Percentiles rank a stretch among this genome's conserved stretches.
phyloP scores from a whole-genome alignment of 1,139 yeast genomes.

The Suhomyces kunorum region DNA sequence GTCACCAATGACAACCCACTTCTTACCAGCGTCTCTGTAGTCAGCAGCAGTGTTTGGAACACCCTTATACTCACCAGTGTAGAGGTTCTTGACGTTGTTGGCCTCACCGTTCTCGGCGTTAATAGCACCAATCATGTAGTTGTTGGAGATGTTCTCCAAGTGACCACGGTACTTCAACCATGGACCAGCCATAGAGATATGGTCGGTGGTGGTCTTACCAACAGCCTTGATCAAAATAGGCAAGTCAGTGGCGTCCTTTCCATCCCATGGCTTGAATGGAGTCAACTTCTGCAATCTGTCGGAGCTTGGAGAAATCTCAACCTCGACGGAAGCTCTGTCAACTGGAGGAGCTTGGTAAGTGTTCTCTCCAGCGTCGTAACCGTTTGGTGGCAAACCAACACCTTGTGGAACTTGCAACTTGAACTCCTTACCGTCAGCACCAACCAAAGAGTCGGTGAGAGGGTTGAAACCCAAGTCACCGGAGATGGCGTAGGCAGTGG shows the following conservation, averaged over 20 bases:
- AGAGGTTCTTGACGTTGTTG: constrained; percentile 83
- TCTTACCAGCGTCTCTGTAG: constrained; percentile 89
- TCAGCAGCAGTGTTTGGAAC: constrained; percentile 95
- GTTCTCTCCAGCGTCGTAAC: constrained; percentile 93
- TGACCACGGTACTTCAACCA: constrained; percentile 99
- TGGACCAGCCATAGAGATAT: constrained; percentile 99
- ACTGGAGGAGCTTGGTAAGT: constrained; percentile 98
- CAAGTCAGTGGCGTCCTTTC: constrained; percentile 85
- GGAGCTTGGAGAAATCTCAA: constrained; percentile 80
- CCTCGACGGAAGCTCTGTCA: constrained; percentile 76
- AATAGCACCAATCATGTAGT: constrained; percentile 99
- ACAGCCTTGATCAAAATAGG: constrained; percentile 95
- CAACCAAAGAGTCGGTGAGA: constrained; percentile 90
- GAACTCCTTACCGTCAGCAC: constrained; percentile 94
- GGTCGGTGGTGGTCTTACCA: constrained; percentile 99
- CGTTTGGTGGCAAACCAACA: constrained; percentile 87
- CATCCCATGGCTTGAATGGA: constrained; percentile 77
- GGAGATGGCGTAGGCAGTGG: constrained; percentile 92
- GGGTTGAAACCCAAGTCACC: constrained; percentile 99
- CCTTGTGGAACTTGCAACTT: constrained; percentile 88
- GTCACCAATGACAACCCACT: constrained; percentile 98
- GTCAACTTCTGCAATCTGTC: constrained; percentile 54
- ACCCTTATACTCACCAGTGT: constrained; percentile 90
- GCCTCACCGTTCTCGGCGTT: constrained; percentile 97
- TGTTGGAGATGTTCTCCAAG: constrained; percentile 96